phyloP scores from a whole-genome alignment of 1,284 basidiomycete genomes.

The Melampsora larici-populina region DNA sequence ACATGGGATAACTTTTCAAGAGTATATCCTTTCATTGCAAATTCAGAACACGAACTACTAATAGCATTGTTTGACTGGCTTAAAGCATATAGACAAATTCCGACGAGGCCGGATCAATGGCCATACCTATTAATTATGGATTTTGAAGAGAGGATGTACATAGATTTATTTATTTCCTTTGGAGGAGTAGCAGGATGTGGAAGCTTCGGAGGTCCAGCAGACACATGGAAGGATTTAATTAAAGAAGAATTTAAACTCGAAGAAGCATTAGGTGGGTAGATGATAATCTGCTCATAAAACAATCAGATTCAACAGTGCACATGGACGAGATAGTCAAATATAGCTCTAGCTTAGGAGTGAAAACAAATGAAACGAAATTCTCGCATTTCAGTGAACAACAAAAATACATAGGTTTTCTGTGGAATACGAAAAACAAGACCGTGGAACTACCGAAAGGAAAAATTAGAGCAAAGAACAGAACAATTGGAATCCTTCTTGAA shows the following conservation, averaged over 20 bases:
- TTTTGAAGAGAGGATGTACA: not conserved
- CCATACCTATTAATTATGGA: not conserved
- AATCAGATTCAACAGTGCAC: not conserved
- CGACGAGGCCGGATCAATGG: not conserved
- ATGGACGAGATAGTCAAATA: not conserved
- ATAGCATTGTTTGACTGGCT: slow-evolving; percentile 2
- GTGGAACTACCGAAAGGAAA: too few relatives aligned
- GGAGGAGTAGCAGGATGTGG: not conserved
- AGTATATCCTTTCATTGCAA: too few relatives aligned
- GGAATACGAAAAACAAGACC: too few relatives aligned
- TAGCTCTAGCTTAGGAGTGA: not conserved
- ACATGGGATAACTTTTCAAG: too few relatives aligned
- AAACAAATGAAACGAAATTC: not conserved
- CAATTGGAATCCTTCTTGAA: too few relatives aligned
- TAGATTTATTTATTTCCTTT: not conserved
- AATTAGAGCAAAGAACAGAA: too few relatives aligned
- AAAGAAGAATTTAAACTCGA: not conserved
- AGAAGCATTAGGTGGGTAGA: too few relatives aligned
- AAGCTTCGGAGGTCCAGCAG: slow-evolving; percentile 10
- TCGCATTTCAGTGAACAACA: not conserved
- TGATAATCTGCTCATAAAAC: not conserved
- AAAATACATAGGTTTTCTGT: slow-evolving; percentile 7
- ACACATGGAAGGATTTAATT: slow-evolving; percentile 4
- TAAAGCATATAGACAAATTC: not conserved
- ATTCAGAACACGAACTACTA: not conserved